These are phyloP conservation scores for Barnettozyma californica DNA, from an alignment of 805 yeast species.

Conservation along the genomic window DNA sequence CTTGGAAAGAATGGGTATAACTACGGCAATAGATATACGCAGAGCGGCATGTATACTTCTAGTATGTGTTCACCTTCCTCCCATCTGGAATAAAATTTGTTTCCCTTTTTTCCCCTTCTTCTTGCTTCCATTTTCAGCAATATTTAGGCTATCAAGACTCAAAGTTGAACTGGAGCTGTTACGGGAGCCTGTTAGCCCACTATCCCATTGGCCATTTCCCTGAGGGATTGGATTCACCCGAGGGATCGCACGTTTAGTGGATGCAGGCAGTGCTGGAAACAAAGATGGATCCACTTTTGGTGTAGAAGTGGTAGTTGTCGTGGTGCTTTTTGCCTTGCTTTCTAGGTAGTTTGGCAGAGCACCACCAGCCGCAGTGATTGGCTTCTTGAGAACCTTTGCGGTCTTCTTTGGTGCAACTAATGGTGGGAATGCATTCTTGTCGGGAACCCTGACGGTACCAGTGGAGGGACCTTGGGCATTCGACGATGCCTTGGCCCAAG, in stretches of 20 bases:
- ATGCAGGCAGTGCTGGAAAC: conserved; percentile 45
- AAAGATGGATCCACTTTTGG: conserved; percentile 25
- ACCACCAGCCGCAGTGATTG: conserved; percentile 12
- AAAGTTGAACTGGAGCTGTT: conserved; percentile 9
- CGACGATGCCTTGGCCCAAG: background rate
- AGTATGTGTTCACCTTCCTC: conserved; percentile 28
- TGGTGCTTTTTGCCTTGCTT: conserved; percentile 18
- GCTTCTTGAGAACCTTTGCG: conserved; percentile 11
- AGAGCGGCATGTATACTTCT: background rate
- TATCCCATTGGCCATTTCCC: conserved; percentile 34
- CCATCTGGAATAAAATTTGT: conserved; percentile 47
- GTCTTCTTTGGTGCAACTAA: background rate
- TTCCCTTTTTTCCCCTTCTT: conserved; percentile 43
- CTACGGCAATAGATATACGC: background rate
- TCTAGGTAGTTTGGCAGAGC: conserved; percentile 15
- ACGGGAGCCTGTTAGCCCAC: conserved; percentile 7
- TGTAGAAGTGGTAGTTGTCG: conserved; percentile 15
- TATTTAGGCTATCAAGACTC: conserved; percentile 19
- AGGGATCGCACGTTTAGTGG: conserved; percentile 43
- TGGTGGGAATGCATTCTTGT: background rate
- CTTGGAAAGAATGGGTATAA: no score
- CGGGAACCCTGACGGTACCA: background rate
- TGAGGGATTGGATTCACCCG: conserved; percentile 49
- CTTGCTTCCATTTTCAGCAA: conserved; percentile 13
- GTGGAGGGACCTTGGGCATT: background rate